Evolutionary conservation across 1,284 basidiomycete genomes (phyloP).

Genomic region (Clitocybe nebularis): DNA sequence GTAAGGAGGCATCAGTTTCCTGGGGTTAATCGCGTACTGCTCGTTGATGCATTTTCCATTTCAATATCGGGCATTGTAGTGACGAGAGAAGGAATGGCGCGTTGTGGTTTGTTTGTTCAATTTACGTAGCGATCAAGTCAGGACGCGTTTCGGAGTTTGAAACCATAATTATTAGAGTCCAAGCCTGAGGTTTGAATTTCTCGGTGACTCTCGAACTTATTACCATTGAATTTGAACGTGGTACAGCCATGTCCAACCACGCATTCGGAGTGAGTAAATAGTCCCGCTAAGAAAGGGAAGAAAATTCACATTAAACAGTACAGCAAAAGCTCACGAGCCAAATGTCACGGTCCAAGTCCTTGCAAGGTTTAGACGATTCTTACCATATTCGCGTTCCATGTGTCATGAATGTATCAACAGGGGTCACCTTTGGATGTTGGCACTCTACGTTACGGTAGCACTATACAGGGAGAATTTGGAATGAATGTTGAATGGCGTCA

Average conservation of each 20-base stretch:
- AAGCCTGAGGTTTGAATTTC: too few species aligned
- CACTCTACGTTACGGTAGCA: conserved; percentile 58
- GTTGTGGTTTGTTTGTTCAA: conserved; percentile 32
- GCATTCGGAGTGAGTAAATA: too few species aligned
- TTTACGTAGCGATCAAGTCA: too few species aligned
- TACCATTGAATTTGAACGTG: too few species aligned
- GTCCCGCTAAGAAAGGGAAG: too few species aligned
- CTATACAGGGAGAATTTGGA: conserved; percentile 41
- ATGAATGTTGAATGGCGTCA: conserved; percentile 71
- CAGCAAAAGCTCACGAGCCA: conserved; percentile 62
- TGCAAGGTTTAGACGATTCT: conserved; percentile 39
- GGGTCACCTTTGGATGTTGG: conserved; percentile 50
- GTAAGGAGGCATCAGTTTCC: background rate
- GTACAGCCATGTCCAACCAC: too few species aligned
- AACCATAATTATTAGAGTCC: too few species aligned
- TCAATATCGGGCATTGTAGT: conserved; percentile 26
- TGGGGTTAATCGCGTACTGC: background rate
- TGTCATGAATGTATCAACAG: conserved; percentile 19
- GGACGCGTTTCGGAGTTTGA: too few species aligned
- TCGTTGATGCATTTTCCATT: conserved; percentile 18
- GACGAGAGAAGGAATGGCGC: conserved; percentile 16
- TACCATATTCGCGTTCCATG: conserved; percentile 1
- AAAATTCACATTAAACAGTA: conserved; percentile 41
- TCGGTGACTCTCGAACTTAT: too few species aligned
- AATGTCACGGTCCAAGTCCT: conserved; percentile 59